Evolutionary conservation across 1,284 basidiomycete species (phyloP).

Genomic region (Ceraceosorus bombacis): DNA sequence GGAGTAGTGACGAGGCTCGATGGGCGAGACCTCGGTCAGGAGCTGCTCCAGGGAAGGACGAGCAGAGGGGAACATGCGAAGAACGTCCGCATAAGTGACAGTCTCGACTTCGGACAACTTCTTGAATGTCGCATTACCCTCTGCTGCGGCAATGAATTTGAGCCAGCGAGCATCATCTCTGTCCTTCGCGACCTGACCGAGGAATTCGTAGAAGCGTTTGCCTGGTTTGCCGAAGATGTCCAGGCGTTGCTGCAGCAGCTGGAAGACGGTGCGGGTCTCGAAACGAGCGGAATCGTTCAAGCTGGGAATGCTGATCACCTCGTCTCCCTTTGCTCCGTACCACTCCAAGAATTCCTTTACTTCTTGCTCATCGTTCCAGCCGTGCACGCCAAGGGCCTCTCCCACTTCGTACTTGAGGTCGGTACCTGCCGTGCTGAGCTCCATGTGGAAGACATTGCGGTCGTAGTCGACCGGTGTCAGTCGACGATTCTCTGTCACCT

Average conservation of each 20-base stretch:
- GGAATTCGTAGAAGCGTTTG: slow-evolving; percentile 86
- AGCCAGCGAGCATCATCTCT: slow-evolving; percentile 72
- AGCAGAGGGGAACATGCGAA: slow-evolving; percentile 72
- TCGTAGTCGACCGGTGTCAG: slow-evolving; percentile 92
- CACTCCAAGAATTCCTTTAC: slow-evolving; percentile 80
- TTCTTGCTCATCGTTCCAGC: slow-evolving; percentile 90
- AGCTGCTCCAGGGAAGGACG: slow-evolving; percentile 67
- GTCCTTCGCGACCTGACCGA: slow-evolving; percentile 68
- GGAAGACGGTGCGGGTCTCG: slow-evolving; percentile 84
- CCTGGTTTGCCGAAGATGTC: slow-evolving; percentile 93
- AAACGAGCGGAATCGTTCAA: slow-evolving; percentile 49
- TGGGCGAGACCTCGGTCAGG: slow-evolving; percentile 64
- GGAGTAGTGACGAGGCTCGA: slow-evolving; percentile 95
- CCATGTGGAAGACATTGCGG: slow-evolving; percentile 97
- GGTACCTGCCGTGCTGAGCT: slow-evolving; percentile 85
- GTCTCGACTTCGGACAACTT: slow-evolving; percentile 91
- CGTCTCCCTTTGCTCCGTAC: slow-evolving; percentile 79
- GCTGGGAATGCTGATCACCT: slow-evolving; percentile 70
- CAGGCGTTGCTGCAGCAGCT: slow-evolving; percentile 89
- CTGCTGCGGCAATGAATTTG: slow-evolving; percentile 85
- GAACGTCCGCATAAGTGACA: slow-evolving; percentile 82
- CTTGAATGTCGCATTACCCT: slow-evolving; percentile 87
- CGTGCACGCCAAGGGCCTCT: slow-evolving; percentile 92
- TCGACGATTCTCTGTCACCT: slow-evolving; percentile 85
- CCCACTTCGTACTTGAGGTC: slow-evolving; percentile 91